Evolutionary conservation across 2,329 filamentous ascomycete species (phyloP).

Genomic region (Pseudonectria foliicola): DNA sequence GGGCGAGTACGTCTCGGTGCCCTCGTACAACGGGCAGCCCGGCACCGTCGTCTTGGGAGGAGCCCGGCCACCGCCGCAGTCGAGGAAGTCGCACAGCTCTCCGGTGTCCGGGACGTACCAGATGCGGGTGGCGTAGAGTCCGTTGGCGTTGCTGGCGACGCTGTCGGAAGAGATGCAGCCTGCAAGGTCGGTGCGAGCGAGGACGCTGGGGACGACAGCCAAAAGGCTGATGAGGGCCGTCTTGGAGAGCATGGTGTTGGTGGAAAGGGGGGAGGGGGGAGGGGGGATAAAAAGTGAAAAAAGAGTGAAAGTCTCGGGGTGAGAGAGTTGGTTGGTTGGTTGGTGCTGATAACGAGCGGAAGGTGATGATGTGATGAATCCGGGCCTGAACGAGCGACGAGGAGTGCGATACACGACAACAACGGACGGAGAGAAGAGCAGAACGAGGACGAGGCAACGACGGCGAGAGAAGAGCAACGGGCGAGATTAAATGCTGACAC

Average conservation of each 20-base stretch:
- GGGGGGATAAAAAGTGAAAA: too few relatives aligned
- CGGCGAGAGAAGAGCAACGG: too few relatives aligned
- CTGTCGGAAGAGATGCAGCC: slow-evolving; percentile 38
- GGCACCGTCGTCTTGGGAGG: slow-evolving; percentile 57
- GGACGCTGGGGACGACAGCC: slow-evolving; percentile 23
- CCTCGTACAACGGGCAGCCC: slow-evolving; percentile 49
- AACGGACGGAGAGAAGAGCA: too few relatives aligned
- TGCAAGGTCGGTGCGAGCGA: slow-evolving; percentile 37
- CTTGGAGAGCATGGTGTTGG: slow-evolving; percentile 20
- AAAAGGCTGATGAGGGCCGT: slow-evolving; percentile 20
- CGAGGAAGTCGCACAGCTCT: slow-evolving; percentile 56
- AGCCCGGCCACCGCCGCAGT: slow-evolving; percentile 61
- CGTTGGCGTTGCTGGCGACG: slow-evolving; percentile 22
- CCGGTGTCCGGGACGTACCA: slow-evolving; percentile 58
- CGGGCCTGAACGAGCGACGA: too few relatives aligned
- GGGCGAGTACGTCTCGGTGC: slow-evolving; percentile 48
- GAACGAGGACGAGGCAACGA: too few relatives aligned
- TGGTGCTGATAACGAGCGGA: too few relatives aligned
- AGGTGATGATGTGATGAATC: too few relatives aligned
- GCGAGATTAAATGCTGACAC: too few relatives aligned
- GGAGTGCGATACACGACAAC: too few relatives aligned
- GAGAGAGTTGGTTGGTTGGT: too few relatives aligned
- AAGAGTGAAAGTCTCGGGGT: too few relatives aligned
- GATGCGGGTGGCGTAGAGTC: slow-evolving; percentile 39
- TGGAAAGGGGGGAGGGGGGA: too few relatives aligned